Base-by-base conservation (phyloP, 2,329 filamentous ascomycete genomes). In the Aspergillus fumigatus region DNA sequence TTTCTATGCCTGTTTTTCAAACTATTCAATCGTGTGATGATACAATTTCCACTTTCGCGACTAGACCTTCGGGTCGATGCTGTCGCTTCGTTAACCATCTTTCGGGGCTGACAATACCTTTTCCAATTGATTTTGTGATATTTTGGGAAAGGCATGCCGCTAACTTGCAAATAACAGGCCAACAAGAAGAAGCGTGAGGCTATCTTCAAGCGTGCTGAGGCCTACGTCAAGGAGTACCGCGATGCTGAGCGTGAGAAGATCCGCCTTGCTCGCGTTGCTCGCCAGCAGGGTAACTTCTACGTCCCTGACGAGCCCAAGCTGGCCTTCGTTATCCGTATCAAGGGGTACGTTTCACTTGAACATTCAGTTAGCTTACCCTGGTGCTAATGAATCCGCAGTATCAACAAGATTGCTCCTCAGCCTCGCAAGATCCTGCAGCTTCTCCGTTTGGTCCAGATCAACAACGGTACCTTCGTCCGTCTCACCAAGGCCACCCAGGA, bases 391-490 rank as follows among this genome's bases (percentile, higher is more conserved):
- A 3, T 27, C n/a, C 11, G 49, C 63, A 88, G 93, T 96, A 97
- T 99, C 92, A 97, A 97, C 90, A 99, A 99, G 90, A 97, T 99
- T 74, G 88, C 95, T 77, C 94, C 94, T 72, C 97, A 99, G 90
- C 95, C 95, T 81, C 92, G 94, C 86, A 99, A 99, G 88, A 97
- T 96, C 76, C 88, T 99, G 72, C 94, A 99, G 84, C 90, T 99
- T 62, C 92, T 99, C 78, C 93, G 94, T 85, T 91, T 99, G 67
- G 88, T 99, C 74, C 94, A 99, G 85, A 99, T 99, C 89, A 99
- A 99, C 90, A 97, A 96, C 80, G 94, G 93, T 80, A 91, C 97
- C 80, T 99, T 99, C 83, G 84, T 99, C 81, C 88, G 87, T 75
- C 84, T 97, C 75, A 97, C 92, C 83, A 99, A 97, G 89, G 94